These are phyloP conservation scores for Aureobasidium subglaciale DNA, from an alignment of 2,329 filamentous ascomycete species.

Conservation along the genomic window DNA sequence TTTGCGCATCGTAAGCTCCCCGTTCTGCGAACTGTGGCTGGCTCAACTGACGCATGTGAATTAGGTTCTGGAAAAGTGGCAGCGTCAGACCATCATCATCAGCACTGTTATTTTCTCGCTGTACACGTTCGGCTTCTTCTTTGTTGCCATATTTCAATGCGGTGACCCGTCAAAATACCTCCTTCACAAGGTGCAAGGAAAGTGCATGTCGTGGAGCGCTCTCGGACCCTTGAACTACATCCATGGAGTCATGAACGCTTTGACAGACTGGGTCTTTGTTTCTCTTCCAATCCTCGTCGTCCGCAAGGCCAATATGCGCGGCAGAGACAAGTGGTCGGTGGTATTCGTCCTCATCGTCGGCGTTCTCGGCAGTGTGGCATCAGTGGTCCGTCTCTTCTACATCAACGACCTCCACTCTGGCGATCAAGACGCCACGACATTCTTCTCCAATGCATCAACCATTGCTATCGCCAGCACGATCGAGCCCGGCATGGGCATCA, in stretches of 20 bases:
- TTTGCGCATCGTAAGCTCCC: slow-evolving; percentile 32
- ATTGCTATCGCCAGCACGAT: slow-evolving; percentile 24
- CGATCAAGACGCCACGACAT: background rate
- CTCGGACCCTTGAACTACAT: slow-evolving; percentile 21
- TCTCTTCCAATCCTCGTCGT: slow-evolving; percentile 35
- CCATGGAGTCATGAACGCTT: slow-evolving; percentile 29
- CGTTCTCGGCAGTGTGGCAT: slow-evolving; percentile 22
- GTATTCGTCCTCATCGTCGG: slow-evolving; percentile 35
- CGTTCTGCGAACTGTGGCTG: no score
- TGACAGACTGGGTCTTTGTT: slow-evolving; percentile 31
- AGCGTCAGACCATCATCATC: slow-evolving; percentile 26
- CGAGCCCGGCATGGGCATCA: slow-evolving; percentile 31
- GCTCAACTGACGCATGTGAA: background rate
- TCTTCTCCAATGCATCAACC: background rate
- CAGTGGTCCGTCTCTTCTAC: slow-evolving; percentile 22
- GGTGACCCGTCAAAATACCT: slow-evolving; percentile 23
- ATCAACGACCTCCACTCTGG: slow-evolving; percentile 23
- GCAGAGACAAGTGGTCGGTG: slow-evolving; percentile 35
- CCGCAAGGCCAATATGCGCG: slow-evolving; percentile 34
- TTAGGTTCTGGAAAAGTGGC: slow-evolving; percentile 27
- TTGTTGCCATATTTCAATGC: slow-evolving; percentile 29
- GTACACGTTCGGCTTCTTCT: slow-evolving; percentile 30
- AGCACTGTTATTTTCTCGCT: slow-evolving; percentile 24
- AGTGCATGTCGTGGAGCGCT: slow-evolving; percentile 21
- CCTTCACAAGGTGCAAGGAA: slow-evolving; percentile 16